Percentiles rank a stretch among this genome's conserved stretches.
Conservation (phyloP, 768 basidiomycete species). For the Tulasnella sp. region DNA sequence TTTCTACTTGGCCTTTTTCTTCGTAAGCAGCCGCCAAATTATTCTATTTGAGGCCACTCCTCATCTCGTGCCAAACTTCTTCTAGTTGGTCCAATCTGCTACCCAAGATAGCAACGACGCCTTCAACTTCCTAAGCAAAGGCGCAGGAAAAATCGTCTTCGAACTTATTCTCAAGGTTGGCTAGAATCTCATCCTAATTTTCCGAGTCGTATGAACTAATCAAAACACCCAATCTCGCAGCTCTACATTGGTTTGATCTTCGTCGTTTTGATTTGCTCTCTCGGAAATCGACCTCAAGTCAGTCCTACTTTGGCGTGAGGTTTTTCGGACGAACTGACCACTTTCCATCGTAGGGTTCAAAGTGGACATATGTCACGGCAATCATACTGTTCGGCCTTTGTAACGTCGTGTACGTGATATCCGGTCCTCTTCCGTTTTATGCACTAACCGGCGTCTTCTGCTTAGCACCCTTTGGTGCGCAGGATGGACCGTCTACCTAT, state of each 20-base stretch:
- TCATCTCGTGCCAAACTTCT: slow-evolving; percentile 31
- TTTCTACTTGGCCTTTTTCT: slow-evolving; percentile 94
- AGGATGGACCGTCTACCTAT: slow-evolving; percentile 85
- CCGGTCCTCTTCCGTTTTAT: slow-evolving; percentile 38
- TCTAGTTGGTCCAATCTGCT: slow-evolving; percentile 78
- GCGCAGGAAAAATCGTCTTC: slow-evolving; percentile 73
- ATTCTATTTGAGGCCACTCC: neutral
- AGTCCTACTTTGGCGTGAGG: neutral
- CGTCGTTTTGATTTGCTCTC: slow-evolving; percentile 80
- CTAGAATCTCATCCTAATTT: neutral
- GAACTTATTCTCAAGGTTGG: slow-evolving; percentile 69
- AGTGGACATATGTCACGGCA: slow-evolving; percentile 78
- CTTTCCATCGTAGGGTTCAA: slow-evolving; percentile 59
- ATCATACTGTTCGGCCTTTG: slow-evolving; percentile 80
- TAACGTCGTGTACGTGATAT: slow-evolving; percentile 48
- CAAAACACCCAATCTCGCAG: slow-evolving; percentile 42
- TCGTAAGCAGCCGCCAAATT: slow-evolving; percentile 18
- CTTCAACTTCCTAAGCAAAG: slow-evolving; percentile 77
- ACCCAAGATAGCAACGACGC: slow-evolving; percentile 64
- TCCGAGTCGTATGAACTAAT: neutral
- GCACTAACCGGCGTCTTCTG: slow-evolving; percentile 36
- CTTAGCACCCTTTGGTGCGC: slow-evolving; percentile 84
- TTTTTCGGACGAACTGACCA: neutral
- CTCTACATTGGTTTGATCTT: slow-evolving; percentile 86
- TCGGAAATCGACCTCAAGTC: slow-evolving; percentile 80